Evolutionary conservation across 257 asterid genomes (phyloP).

Genomic region (Rehmannia glutinosa): DNA sequence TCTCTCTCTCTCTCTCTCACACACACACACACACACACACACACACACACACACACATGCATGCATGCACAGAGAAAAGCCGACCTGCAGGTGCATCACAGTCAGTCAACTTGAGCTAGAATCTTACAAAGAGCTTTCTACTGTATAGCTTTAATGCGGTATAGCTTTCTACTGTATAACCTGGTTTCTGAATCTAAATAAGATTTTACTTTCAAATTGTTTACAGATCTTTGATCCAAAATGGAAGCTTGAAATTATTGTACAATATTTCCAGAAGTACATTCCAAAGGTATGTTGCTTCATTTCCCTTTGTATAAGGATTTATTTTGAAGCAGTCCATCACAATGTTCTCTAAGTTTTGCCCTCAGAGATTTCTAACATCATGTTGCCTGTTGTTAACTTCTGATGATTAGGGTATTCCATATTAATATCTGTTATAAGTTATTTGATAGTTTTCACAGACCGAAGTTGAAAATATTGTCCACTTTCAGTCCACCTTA

Average conservation of each 20-base stretch:
- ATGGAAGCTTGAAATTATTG: constrained; percentile 59
- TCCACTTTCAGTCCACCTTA: not conserved
- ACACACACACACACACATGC: no score
- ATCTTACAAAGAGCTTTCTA: not conserved
- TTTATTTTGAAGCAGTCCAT: not conserved
- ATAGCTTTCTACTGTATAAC: not conserved
- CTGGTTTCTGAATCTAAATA: constrained; percentile 5
- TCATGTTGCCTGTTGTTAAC: not conserved
- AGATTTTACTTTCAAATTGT: constrained; percentile 11
- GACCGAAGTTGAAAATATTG: not conserved
- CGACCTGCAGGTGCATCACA: not conserved
- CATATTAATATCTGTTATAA: not conserved
- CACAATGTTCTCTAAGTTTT: not conserved
- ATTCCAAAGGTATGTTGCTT: constrained; percentile 54
- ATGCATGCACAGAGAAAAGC: not conserved
- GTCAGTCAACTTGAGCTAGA: not conserved
- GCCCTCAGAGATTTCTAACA: constrained; percentile 3
- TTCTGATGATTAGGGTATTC: not conserved
- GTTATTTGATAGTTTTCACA: not conserved
- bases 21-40: not conserved
- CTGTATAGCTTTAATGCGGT: no score
- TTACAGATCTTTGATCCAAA: constrained; percentile 69
- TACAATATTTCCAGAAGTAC: constrained; percentile 79
- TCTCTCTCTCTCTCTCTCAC: constrained; percentile 16
- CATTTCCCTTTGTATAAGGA: not conserved